Evolutionary conservation across 176 grass and related monocot species (phyloP).

Genomic region (Zea mays): Zm-B73-REFERENCE-NAM-5.0 NC_050097.1:208846501-208847000

Average conservation of each 20-base stretch:
- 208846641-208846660: conserved; percentile 76
- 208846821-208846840: conserved; percentile 36
- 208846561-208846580: too few species aligned
- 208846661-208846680: conserved; percentile 28
- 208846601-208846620: conserved; percentile 67
- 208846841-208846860: conserved; percentile 24
- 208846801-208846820: conserved; percentile 44
- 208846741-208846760: neutral
- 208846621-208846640: conserved; percentile 93
- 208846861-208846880: conserved; percentile 41
- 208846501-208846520: too few species aligned
- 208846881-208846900: conserved; percentile 1
- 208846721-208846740: conserved; percentile 18
- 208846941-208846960: conserved; percentile 43
- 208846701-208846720: conserved; percentile 16
- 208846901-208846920: neutral
- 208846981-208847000: conserved; percentile 24
- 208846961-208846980: conserved; percentile 42
- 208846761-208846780: neutral
- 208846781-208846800: conserved; percentile 64
- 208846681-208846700: conserved; percentile 8
- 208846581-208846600: too few species aligned
- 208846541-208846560: too few species aligned
- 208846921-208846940: conserved; percentile 13
- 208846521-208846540: too few species aligned